Percentiles rank a stretch among this genome's conserved stretches.
phyloP scores from a whole-genome alignment of 306 rosid genomes.

The Corylus avellana region DNA sequence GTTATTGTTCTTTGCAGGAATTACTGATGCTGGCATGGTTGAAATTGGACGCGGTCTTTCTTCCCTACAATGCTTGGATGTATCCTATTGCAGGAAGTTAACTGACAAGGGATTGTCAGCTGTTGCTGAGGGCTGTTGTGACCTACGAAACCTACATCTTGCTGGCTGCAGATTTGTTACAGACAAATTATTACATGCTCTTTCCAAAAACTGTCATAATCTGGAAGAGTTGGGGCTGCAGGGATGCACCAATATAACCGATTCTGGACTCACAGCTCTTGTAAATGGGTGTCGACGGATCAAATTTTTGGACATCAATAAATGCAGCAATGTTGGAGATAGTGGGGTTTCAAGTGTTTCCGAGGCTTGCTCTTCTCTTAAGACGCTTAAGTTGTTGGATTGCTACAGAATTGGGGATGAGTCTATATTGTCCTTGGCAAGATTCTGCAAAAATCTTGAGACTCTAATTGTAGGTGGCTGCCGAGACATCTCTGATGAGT shows the following conservation, averaged over 20 bases:
- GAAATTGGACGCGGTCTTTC: constrained; percentile 77
- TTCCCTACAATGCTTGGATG: constrained; percentile 70
- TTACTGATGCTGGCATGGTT: constrained; percentile 70
- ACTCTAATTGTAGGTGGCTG: constrained; percentile 87
- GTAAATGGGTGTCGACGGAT: constrained; percentile 65
- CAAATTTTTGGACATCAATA: constrained; percentile 63
- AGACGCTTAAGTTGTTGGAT: constrained; percentile 78
- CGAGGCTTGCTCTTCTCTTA: constrained; percentile 67
- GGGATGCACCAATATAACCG: constrained; percentile 75
- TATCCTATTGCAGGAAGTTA: constrained; percentile 83
- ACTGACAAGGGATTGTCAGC: constrained; percentile 79
- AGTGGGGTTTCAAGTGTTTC: constrained; percentile 66
- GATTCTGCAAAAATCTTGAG: constrained; percentile 67
- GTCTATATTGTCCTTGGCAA: constrained; percentile 60
- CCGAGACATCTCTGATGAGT: constrained; percentile 66
- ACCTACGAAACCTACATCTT: constrained; percentile 60
- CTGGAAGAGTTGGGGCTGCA: constrained; percentile 70
- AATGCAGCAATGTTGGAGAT: constrained; percentile 81
- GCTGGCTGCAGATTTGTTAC: constrained; percentile 75
- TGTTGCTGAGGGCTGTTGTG: constrained; percentile 79
- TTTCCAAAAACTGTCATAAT: constrained; percentile 65
- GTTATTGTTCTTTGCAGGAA: constrained; percentile 48
- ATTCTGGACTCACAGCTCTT: constrained; percentile 64
- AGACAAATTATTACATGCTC: constrained; percentile 53
- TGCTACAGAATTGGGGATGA: constrained; percentile 76